phyloP scores from a whole-genome alignment of 2,329 filamentous ascomycete species.

The Colletotrichum higginsianum region DNA sequence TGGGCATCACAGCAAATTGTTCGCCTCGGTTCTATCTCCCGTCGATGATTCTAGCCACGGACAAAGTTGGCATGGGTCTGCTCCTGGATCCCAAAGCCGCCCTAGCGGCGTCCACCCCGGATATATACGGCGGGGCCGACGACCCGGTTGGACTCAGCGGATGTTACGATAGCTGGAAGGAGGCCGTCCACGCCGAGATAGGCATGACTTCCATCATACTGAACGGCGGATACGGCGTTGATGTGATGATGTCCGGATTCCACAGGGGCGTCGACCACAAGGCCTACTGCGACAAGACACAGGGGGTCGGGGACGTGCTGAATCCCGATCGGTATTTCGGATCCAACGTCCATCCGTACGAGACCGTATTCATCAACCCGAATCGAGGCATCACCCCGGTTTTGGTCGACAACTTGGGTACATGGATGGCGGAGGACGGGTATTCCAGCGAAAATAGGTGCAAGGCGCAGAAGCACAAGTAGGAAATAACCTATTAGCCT shows the following conservation, averaged over 20 bases:
- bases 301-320: constrained; percentile 45
- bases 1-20: constrained; percentile 56
- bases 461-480: too few relatives aligned
- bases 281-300: constrained; percentile 25
- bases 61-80: constrained; percentile 53
- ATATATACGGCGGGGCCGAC: constrained; percentile 46
- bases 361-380: constrained; percentile 55
- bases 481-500: too few relatives aligned
- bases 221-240: constrained; percentile 51
- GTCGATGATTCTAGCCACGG: constrained; percentile 56
- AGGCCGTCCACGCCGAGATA: constrained; percentile 51
- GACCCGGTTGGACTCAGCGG: constrained; percentile 48
- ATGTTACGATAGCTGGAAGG: constrained; percentile 48
- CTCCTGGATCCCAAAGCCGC: constrained; percentile 51
- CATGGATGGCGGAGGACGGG: too few relatives aligned
- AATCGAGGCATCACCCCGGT: constrained; percentile 49
- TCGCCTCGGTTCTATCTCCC: constrained; percentile 52
- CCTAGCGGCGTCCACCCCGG: constrained; percentile 40
- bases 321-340: constrained; percentile 50
- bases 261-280: constrained; percentile 33
- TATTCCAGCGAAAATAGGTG: too few relatives aligned
- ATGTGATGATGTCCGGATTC: constrained; percentile 52
- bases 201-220: constrained; percentile 49
- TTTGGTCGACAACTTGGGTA: too few relatives aligned
- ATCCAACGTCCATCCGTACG: constrained; percentile 54